Percentiles rank a stretch among this genome's conserved stretches.
phyloP scores from a whole-genome alignment of 495 filamentous ascomycete genomes.

The Bombardia bombarda region DNA sequence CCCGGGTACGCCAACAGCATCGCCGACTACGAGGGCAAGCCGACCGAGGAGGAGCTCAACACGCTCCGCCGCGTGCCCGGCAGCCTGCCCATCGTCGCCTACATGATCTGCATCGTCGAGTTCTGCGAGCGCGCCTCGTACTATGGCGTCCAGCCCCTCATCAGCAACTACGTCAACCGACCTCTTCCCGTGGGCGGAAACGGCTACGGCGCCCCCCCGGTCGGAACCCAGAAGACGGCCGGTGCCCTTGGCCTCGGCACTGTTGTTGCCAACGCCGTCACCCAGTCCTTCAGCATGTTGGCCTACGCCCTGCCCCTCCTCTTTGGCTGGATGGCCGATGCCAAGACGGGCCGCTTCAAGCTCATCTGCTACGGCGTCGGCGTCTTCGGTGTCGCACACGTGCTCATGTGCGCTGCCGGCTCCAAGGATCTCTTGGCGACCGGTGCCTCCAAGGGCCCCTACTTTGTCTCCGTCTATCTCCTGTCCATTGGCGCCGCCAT shows the following conservation, averaged over 20 bases:
- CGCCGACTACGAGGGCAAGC: slow-evolving; percentile 38
- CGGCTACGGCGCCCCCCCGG: slow-evolving; percentile 51
- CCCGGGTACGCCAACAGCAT: slow-evolving; percentile 12
- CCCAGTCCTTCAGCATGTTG: slow-evolving; percentile 52
- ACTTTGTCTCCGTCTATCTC: slow-evolving; percentile 50
- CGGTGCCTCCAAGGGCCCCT: slow-evolving; percentile 48
- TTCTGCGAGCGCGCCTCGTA: slow-evolving; percentile 56
- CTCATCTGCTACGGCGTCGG: slow-evolving; percentile 55
- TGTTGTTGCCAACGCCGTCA: slow-evolving; percentile 50
- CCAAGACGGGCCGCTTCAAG: slow-evolving; percentile 49
- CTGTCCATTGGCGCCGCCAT: slow-evolving; percentile 52
- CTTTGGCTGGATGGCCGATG: slow-evolving; percentile 51
- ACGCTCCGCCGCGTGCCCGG: slow-evolving; percentile 52
- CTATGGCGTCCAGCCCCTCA: slow-evolving; percentile 48
- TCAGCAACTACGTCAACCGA: slow-evolving; percentile 52
- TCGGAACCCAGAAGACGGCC: slow-evolving; percentile 43
- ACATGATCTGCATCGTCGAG: slow-evolving; percentile 50
- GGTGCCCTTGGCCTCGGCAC: slow-evolving; percentile 55
- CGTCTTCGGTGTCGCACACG: slow-evolving; percentile 59
- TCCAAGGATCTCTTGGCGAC: slow-evolving; percentile 49
- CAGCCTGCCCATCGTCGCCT: slow-evolving; percentile 42
- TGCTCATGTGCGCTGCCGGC: slow-evolving; percentile 55
- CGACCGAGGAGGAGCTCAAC: slow-evolving; percentile 48
- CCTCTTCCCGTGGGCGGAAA: slow-evolving; percentile 50
- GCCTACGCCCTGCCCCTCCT: slow-evolving; percentile 52